Base-by-base conservation (phyloP, 768 basidiomycete genomes). In the Astraeus odoratus region DNA sequence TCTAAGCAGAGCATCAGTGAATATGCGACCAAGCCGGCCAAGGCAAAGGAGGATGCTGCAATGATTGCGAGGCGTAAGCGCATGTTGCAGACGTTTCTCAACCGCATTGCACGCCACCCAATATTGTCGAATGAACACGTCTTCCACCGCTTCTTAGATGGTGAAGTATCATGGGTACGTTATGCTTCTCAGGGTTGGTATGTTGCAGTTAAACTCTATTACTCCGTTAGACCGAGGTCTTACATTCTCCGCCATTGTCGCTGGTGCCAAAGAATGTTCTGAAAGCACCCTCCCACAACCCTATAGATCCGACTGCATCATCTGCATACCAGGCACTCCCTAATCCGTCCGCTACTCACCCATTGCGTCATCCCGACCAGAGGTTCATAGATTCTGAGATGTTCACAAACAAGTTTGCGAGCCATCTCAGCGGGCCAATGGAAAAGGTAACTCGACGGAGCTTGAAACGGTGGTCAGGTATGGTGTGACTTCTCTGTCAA, bases 61-160 rank as follows among this genome's bases (percentile, higher is more conserved):
- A 79, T 98, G 71, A 97, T 99, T 61, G 80, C 90, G 2, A 74
- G 89, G 51, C 76, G 96, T 50, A 95, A 92, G 64, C 82, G 96
- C 39, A 90, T 97, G 83, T 72, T 99, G 24, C 88, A 93, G 63
- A 94, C 91, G 3, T 99, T 98, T 67, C 70, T 99, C 36, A 94
- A 95, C 58, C 78, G 96, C 43, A 65, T 95, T 42, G 85, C 82
- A 13, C 76, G 81, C 25, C 96, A 98, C 66, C 91, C 90, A n/a
- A 95, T 96, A 45, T 64, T 98, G 40, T 94, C 93, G 5, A 90
- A 92, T 44, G 96, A 98, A 54, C 89, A 94, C 65, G 83, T 97
- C 30, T 94, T 98, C 55, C 93, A 96, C 64, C 78, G 93, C 7
- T 99, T 99, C 66, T 71, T 99, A 30, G 91, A 96, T 54, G 90